Evolutionary conservation across 306 rosid genomes (phyloP), one percentile per base, ranked within the genome.

Genomic region (Rosa lucieae): DNA sequence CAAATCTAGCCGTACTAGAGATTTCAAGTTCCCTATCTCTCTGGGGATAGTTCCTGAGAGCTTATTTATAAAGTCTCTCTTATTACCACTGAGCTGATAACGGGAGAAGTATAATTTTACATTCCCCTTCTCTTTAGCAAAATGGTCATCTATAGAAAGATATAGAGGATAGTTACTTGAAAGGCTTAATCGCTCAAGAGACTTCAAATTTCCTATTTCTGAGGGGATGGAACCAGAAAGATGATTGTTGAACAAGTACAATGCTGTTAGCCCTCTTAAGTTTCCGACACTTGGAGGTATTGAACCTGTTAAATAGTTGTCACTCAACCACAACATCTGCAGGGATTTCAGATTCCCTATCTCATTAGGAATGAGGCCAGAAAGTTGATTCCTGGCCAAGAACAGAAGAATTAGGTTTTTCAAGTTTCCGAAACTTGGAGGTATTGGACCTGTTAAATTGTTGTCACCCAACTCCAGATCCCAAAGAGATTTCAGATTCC

Each of bases 281-380:
- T 67, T 66, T 20, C 80, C 80, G 13, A 23, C 26, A 23, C 26
- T 23, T 23, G 26, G 26, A 23, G 26, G 26, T 23, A 23, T 23
- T 23, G 26, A 0, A 23, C 26, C 26, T 23, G 26, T 23, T 23
- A 23, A 23, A 23, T 23, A 23, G 26, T 23, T 23, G 26, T 23
- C 26, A 23, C 26, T 23, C 26, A 23, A 0, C 0, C 0, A 23
- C 26, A 23, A 0, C 26, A 0, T 23, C 26, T 23, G 26, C 0
- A 81, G 76, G 51, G 73, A 76, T 37, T 13, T 61, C 51, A 81
- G 3, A 7, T 63, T 43, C 26, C 81, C 81, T 42, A 77, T 40
- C 35, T 59, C 51, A 23, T 0, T 23, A 0, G 26, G 26, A 23
- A 23, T 29, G 35, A 10, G 61, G 61, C 61, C 61, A 7, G 74